Evolutionary conservation across 2,329 filamentous ascomycete genomes (phyloP).

Genomic region (Aspergillus sp.): DNA sequence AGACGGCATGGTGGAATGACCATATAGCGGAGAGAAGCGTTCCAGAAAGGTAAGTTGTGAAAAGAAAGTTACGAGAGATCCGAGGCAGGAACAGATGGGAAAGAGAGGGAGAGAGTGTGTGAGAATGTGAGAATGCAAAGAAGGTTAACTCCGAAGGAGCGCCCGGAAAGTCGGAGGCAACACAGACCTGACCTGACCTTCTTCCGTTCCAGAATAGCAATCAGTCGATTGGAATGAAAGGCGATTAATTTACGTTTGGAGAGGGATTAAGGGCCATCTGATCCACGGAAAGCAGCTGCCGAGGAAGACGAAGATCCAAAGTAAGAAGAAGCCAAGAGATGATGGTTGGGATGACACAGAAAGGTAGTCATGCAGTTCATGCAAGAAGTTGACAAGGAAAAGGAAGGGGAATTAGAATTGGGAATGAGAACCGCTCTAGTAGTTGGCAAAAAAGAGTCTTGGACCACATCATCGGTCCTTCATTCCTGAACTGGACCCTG

Average conservation of each 20-base stretch:
- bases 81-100: neutral
- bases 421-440: neutral
- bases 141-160: neutral
- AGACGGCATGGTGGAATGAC: conserved; percentile 26
- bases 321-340: neutral
- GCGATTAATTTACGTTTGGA: neutral
- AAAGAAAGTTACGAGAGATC: neutral
- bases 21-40: neutral
- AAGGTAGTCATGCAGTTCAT: neutral
- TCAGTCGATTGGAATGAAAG: neutral
- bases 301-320: neutral
- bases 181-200: neutral
- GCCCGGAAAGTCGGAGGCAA: neutral
- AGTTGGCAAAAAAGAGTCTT: neutral
- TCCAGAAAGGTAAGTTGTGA: neutral
- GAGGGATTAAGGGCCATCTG: neutral
- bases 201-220: too few species aligned
- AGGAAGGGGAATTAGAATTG: neutral
- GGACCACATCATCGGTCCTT: conserved; percentile 6
- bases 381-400: neutral
- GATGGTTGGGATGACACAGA: neutral
- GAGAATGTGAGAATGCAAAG: neutral
- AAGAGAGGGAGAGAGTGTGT: neutral
- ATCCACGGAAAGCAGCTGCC: neutral
- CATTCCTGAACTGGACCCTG: neutral